Conservation (phyloP, 2,329 filamentous ascomycete genomes). For the Penicillium olsonii region DNA sequence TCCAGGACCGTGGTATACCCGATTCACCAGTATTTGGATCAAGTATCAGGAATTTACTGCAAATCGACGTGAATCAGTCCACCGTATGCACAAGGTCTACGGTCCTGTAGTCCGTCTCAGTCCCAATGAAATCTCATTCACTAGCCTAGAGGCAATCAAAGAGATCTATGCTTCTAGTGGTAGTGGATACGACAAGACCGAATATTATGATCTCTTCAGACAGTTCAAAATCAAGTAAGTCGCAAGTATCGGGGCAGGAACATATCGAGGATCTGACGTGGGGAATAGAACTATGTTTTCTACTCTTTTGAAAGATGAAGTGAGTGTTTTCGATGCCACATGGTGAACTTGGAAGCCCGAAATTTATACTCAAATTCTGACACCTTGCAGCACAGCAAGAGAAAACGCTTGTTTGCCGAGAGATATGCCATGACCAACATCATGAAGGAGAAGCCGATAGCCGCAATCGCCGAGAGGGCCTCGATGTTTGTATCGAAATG, state of each 20-base stretch:
- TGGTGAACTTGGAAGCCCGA: too few species aligned
- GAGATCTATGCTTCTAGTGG: slow-evolving; percentile 37
- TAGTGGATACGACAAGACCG: slow-evolving; percentile 41
- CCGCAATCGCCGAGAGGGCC: slow-evolving; percentile 61
- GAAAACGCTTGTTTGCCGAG: slow-evolving; percentile 65
- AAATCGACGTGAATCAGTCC: slow-evolving; percentile 30
- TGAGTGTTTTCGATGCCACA: background rate
- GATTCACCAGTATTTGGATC: slow-evolving; percentile 29
- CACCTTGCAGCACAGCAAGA: slow-evolving; percentile 57
- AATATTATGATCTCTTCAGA: slow-evolving; percentile 37
- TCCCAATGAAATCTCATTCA: slow-evolving; percentile 35
- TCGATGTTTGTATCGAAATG: slow-evolving; percentile 58
- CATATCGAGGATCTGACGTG: background rate
- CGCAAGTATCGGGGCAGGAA: background rate
- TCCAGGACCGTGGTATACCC: slow-evolving; percentile 34
- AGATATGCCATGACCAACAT: slow-evolving; percentile 70
- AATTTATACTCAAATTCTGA: slow-evolving; percentile 7
- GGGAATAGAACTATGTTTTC: slow-evolving; percentile 40
- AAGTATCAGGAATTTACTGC: slow-evolving; percentile 35
- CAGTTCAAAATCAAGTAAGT: slow-evolving; percentile 34
- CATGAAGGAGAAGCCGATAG: slow-evolving; percentile 56
- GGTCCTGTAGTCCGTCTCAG: slow-evolving; percentile 31
- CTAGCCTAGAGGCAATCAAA: slow-evolving; percentile 29
- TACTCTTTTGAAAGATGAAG: slow-evolving; percentile 29
- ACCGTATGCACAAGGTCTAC: slow-evolving; percentile 29